Evolutionary conservation across 2,329 filamentous ascomycete genomes (phyloP), one percentile per base, ranked within the genome.

Genomic region (Fusarium dimerum): DNA sequence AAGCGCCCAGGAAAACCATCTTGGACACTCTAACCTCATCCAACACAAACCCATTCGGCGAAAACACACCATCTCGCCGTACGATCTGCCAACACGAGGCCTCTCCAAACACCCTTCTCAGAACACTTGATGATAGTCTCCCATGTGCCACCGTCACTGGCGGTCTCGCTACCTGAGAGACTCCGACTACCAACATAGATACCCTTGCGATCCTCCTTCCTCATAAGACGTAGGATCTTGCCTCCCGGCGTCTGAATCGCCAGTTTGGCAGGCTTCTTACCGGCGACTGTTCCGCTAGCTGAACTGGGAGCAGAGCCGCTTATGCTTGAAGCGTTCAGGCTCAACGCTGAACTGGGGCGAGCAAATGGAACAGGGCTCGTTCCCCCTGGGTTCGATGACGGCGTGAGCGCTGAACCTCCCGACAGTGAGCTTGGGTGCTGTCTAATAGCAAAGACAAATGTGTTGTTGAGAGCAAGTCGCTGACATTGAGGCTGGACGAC

Each of bases 401-500:
- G 75, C 10, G 76, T 76, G 55, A 78, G 67, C 2, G 65, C 65
- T 26, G 72, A 75, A 29, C 65, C 68, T 40, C 56, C 66, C 1
- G 67, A 59, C 1, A 71, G 55, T 1, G 90, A 88, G 68, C 76
- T 79, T 1, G 92, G 90, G 68, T 99, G 92, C 68, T 99, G 94
- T 43, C 94, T 89, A 55, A 99, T 89, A 48, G 89, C 89, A 71
- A 99, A 99, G 29, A 99, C 93, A 68, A 97, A 99, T 0, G 94
- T 99, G 69, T 99, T 97, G 76, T 97, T 97, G 50, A 96, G 79
- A 2, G 91, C 92, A 29, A 99, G 78, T 26, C 87, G 85, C 59
- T 88, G 83, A 70, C 94, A 99, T 71, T 99, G 95, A 1, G 95
- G 94, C 68, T 97, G 94, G 42, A 92, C 90, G 57, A 99, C 90